Evolutionary conservation across 1,284 basidiomycete genomes (phyloP).

Genomic region (Leccinum solheimii): DNA sequence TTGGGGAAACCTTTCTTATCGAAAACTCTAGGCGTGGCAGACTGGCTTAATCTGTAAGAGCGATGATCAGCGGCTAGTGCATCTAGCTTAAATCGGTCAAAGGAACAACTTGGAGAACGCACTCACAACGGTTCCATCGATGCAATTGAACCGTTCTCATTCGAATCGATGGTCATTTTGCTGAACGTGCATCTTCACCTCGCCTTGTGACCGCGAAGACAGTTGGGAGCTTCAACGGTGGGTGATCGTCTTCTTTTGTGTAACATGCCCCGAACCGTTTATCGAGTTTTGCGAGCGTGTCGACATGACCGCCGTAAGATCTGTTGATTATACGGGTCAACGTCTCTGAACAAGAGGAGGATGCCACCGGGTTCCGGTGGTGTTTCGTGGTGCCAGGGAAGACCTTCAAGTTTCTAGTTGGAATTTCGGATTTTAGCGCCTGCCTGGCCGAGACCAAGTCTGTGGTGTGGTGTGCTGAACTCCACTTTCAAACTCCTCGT

Average conservation of each 20-base stretch:
- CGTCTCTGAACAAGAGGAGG: not conserved
- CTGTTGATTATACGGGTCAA: not conserved
- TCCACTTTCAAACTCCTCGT: not conserved
- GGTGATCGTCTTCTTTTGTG: not conserved
- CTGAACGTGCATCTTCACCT: no score
- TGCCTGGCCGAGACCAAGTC: no score
- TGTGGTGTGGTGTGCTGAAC: no score
- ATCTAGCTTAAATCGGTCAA: not conserved
- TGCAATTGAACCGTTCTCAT: no score
- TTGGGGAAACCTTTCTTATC: slow-evolving; percentile 1
- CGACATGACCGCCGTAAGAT: not conserved
- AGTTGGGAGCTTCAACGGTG: no score
- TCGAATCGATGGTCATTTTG: no score
- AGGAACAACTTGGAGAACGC: not conserved
- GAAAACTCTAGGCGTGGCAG: not conserved
- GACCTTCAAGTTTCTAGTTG: not conserved
- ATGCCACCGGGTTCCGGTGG: not conserved
- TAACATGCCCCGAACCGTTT: not conserved
- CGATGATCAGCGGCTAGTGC: not conserved
- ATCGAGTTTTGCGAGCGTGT: not conserved
- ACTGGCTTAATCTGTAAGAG: slow-evolving; percentile 5
- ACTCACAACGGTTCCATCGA: no score
- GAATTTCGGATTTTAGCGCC: not conserved
- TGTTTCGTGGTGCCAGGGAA: not conserved
- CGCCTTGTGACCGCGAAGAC: no score